Evolutionary conservation across 192 early-diverging fungal genomes (phyloP), one percentile per base, ranked within the genome.

Genomic region (Coemansia furcata): DNA sequence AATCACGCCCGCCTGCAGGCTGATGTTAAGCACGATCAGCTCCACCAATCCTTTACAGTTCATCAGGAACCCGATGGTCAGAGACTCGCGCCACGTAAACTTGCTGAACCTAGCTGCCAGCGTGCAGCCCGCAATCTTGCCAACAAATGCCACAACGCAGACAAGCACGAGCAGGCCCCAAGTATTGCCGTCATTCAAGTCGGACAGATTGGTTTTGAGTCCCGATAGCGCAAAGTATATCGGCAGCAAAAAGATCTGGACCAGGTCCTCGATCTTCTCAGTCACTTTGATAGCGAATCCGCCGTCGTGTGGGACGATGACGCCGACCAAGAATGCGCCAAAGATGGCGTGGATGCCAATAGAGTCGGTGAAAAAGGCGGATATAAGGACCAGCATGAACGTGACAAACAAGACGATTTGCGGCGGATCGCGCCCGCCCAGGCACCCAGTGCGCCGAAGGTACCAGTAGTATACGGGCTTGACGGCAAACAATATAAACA

Each of bases 1-100:
- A 57, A 98, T 90, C 23, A 97, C 92, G 8, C 87, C 87, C 2
- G 94, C 92, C 39, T 92, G 81, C 65, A 91, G 83, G 11, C 96
- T 95, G 63, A 98, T 88, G 78, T 98, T 98, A 8, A 98, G 86
- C 35, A 98, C 94, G 63, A 97, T 97, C 7, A 98, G 84, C 74
- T 98, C 96, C 21, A 98, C 94, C 32, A 98, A 84, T 46, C 94
- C 95, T 80, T 97, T 97, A 69, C 92, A 93, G 84, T 94, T 97
- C 95, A 98, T 97, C 50, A 98, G 76, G 49, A 94, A 69, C 2
- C 96, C 96, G 44, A 97, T 86, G 0, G 93, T 86, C 12, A 91
- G 74, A 2, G 93, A 93, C 68, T 98, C 95, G 67, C 93, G 86
- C 89, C 88, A 92, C 21, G 85, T 84, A 63, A 94, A 86, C 14